These are phyloP conservation scores for Neofusicoccum sp. DNA, from an alignment of 2,329 filamentous ascomycete species.

Conservation along the genomic window DNA sequence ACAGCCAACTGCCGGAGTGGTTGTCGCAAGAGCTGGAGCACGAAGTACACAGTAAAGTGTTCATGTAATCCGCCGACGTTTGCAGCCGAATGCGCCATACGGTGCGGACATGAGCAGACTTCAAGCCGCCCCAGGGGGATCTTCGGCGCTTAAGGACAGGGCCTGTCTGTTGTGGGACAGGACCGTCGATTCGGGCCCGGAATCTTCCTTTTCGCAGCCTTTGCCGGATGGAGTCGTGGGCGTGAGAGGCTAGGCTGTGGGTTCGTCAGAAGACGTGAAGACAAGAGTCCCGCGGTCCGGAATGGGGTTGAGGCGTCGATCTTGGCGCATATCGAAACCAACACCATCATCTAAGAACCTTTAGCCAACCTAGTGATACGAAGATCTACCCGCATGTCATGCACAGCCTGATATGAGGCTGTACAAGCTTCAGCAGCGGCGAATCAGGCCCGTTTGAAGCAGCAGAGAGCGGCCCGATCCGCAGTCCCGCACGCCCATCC, in stretches of 20 bases:
- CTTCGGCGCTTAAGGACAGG: neutral
- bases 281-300: neutral
- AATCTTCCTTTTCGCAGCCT: neutral
- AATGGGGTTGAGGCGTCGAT: neutral
- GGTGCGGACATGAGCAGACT: neutral
- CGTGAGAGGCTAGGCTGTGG: too few species aligned
- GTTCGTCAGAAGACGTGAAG: neutral
- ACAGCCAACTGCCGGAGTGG: neutral
- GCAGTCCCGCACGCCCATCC: neutral
- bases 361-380: neutral
- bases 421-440: neutral
- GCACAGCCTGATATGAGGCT: neutral
- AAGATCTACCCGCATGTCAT: constrained; percentile 1
- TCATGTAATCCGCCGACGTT: too few species aligned
- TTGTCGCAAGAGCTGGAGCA: neutral
- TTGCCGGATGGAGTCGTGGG: neutral
- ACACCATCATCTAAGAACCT: neutral
- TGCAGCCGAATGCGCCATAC: too few species aligned
- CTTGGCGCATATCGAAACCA: neutral
- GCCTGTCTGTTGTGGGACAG: neutral
- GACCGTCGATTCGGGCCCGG: too few species aligned
- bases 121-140: constrained; percentile 2
- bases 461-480: constrained; percentile 13
- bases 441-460: constrained; percentile 1
- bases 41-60: too few species aligned